phyloP scores from a whole-genome alignment of 129 eudicot species.

The Oenanthe sinensis region DNA sequence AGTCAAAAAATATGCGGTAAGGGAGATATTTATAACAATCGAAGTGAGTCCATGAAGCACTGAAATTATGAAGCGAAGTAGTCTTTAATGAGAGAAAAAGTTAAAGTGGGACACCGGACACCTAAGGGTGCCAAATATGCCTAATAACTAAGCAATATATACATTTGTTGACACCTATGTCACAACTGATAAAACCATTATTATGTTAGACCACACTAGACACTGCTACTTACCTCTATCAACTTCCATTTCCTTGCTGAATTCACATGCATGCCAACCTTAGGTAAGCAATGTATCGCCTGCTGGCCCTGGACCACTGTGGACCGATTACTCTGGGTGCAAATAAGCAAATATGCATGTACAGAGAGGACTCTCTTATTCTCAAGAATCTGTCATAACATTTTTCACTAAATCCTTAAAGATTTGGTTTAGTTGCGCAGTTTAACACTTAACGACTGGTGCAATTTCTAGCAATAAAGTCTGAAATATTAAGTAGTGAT shows the following conservation, averaged over 20 bases:
- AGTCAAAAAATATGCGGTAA: neutral
- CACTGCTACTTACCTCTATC: neutral
- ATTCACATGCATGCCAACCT: slow-evolving; percentile 7
- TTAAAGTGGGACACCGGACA: neutral
- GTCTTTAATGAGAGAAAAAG: neutral
- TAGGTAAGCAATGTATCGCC: neutral
- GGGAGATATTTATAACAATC: neutral
- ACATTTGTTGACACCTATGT: neutral
- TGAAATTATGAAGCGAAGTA: neutral
- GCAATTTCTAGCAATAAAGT: too few species aligned
- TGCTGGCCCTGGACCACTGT: neutral
- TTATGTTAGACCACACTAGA: neutral
- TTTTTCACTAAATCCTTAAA: too few species aligned
- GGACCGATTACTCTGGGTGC: neutral
- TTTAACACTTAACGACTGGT: too few species aligned
- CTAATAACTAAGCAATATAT: neutral
- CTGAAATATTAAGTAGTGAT: too few species aligned
- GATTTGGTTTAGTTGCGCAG: too few species aligned
- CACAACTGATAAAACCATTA: neutral
- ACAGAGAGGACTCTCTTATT: too few species aligned
- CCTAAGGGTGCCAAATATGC: neutral
- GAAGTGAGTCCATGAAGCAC: neutral
- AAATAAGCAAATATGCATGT: neutral
- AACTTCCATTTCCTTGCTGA: neutral
- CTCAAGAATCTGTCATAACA: too few species aligned